Evolutionary conservation across 345 rosid genomes (phyloP).

Genomic region (Lumnitzera littorea): DNA sequence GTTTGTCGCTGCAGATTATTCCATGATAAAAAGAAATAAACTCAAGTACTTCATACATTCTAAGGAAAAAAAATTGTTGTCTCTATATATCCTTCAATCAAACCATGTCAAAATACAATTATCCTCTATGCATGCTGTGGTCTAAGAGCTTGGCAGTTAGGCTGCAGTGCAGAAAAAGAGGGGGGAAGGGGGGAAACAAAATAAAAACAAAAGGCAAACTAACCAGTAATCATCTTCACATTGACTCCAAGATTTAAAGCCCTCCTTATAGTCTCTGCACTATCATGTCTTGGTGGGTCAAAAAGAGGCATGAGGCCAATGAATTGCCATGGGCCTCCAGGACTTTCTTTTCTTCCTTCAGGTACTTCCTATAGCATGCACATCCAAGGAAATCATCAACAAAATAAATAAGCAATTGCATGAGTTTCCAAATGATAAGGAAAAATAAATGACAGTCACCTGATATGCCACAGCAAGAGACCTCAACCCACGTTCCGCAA

Average conservation of each 20-base stretch:
- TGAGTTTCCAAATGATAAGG: no score
- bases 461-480: constrained; percentile 98
- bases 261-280: constrained; percentile 93
- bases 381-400: not conserved
- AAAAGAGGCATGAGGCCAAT: constrained; percentile 97
- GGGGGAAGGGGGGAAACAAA: no score
- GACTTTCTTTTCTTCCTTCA: constrained; percentile 75
- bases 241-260: constrained; percentile 95
- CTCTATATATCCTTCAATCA: no score
- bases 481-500: constrained; percentile 90
- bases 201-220: constrained; percentile 7
- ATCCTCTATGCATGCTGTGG: no score
- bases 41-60: no score
- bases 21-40: no score
- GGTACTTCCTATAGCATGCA: constrained; percentile 71
- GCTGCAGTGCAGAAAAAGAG: no score
- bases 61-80: no score
- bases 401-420: not conserved
- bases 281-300: constrained; percentile 98
- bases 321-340: constrained; percentile 97
- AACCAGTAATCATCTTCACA: constrained; percentile 98
- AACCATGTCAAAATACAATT: no score
- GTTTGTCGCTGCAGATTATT: no score
- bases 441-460: constrained; percentile 23
- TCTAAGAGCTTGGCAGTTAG: no score